These are phyloP conservation scores for Aspergillus proliferans DNA, from an alignment of 2,329 filamentous ascomycete species.

Conservation along the genomic window DNA sequence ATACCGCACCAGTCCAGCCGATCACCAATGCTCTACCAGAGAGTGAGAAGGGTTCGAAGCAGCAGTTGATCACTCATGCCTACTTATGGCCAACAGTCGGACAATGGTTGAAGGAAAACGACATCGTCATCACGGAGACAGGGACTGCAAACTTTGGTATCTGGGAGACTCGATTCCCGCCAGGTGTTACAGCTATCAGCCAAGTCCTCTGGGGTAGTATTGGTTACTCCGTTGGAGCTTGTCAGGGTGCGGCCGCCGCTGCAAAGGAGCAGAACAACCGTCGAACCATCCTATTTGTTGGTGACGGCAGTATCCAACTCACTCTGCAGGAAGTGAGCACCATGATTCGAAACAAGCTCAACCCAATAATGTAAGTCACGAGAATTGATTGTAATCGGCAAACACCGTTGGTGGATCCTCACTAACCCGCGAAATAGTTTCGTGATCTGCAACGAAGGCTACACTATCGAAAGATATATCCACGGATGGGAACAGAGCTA, in stretches of 20 bases:
- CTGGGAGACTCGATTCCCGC: constrained; percentile 75
- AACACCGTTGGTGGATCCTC: not conserved
- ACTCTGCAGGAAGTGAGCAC: constrained; percentile 79
- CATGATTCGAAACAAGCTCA: constrained; percentile 68
- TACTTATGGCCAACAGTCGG: constrained; percentile 70
- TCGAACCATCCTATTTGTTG: constrained; percentile 77
- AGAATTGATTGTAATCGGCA: not conserved
- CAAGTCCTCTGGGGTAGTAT: constrained; percentile 70
- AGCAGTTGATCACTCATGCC: constrained; percentile 44
- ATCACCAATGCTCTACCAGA: constrained; percentile 50
- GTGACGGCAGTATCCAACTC: constrained; percentile 80
- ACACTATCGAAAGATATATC: constrained; percentile 83
- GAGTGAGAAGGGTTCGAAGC: constrained; percentile 23
- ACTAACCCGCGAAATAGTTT: constrained; percentile 47
- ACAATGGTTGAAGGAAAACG: constrained; percentile 63
- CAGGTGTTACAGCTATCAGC: constrained; percentile 69
- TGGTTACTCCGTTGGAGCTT: constrained; percentile 58
- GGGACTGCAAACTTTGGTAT: constrained; percentile 85
- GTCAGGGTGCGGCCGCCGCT: constrained; percentile 66
- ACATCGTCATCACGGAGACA: constrained; percentile 80
- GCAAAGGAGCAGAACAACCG: constrained; percentile 59
- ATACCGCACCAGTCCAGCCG: constrained; percentile 46
- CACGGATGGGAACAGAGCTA: constrained; percentile 74
- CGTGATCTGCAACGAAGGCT: constrained; percentile 80
- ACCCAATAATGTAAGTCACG: constrained; percentile 63